These are phyloP conservation scores for Laetiporus sulphureus DNA, from an alignment of 1,284 basidiomycete genomes.

Conservation along the genomic window DNA sequence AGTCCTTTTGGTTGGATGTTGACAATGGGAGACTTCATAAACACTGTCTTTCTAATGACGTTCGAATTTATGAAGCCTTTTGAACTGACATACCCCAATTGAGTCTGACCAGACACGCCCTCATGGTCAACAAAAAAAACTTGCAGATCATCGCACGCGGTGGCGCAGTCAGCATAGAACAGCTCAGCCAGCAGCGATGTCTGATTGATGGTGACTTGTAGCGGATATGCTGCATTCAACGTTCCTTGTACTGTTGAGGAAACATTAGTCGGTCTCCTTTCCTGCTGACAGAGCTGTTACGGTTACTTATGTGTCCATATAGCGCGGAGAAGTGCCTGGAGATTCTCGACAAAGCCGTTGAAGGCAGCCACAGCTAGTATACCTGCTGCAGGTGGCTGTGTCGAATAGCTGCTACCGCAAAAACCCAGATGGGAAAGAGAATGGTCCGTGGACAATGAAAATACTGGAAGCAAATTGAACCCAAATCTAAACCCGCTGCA, in stretches of 20 bases:
- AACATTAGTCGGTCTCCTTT: slow-evolving; percentile 21
- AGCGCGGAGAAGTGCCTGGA: slow-evolving; percentile 29
- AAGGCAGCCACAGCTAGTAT: slow-evolving; percentile 23
- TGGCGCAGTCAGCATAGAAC: slow-evolving; percentile 32
- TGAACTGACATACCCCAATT: slow-evolving; percentile 29
- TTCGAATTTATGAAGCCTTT: slow-evolving; percentile 19
- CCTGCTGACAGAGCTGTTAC: slow-evolving; percentile 26
- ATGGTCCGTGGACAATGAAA: slow-evolving; percentile 25
- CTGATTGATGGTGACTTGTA: slow-evolving; percentile 31
- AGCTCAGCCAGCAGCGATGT: slow-evolving; percentile 29
- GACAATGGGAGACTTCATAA: slow-evolving; percentile 31
- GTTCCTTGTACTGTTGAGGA: slow-evolving; percentile 22
- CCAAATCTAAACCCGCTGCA: slow-evolving; percentile 17
- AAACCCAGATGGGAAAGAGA: slow-evolving; percentile 29
- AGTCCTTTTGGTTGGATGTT: slow-evolving; percentile 22
- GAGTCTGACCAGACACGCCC: slow-evolving; percentile 26
- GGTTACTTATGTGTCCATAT: slow-evolving; percentile 27
- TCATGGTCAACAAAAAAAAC: slow-evolving; percentile 36
- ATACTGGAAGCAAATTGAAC: not conserved
- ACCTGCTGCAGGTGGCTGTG: slow-evolving; percentile 18
- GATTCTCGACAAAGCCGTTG: slow-evolving; percentile 29
- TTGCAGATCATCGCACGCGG: slow-evolving; percentile 28
- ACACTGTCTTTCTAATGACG: slow-evolving; percentile 23
- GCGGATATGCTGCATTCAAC: slow-evolving; percentile 28
- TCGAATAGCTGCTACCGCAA: slow-evolving; percentile 24